Percentiles rank a stretch among this genome's conserved stretches.
Conservation (phyloP, 257 asterid species). For the Knoxia roxburghii region DNA sequence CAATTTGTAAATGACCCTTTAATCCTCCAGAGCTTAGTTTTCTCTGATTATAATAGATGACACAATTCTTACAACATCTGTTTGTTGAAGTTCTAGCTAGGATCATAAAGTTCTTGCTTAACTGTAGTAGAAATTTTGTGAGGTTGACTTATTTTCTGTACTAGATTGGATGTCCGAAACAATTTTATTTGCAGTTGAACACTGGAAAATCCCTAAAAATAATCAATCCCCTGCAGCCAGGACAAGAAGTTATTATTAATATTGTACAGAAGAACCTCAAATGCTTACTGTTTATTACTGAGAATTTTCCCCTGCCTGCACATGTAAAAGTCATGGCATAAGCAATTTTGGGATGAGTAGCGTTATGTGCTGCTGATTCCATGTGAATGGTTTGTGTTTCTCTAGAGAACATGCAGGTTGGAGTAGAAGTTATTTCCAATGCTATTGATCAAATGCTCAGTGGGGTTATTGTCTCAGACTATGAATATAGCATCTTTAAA, state of each 20-base stretch:
- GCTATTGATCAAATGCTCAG: constrained; percentile 5
- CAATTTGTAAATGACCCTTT: neutral
- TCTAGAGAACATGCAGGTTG: neutral
- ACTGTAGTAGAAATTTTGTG: neutral
- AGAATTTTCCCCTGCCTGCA: too few species aligned
- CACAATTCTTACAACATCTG: neutral
- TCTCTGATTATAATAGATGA: neutral
- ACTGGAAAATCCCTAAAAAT: too few species aligned
- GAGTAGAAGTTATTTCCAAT: neutral
- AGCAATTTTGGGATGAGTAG: neutral
- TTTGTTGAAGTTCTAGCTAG: neutral
- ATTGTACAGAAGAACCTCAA: neutral
- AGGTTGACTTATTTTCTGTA: neutral
- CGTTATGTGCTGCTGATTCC: neutral
- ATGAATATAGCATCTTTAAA: constrained; percentile 19
- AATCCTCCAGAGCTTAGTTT: neutral
- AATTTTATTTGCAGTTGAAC: too few species aligned
- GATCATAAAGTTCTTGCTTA: neutral
- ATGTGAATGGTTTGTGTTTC: neutral
- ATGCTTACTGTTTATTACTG: too few species aligned
- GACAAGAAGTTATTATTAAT: too few species aligned
- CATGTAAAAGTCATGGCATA: too few species aligned
- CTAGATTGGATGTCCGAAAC: too few species aligned
- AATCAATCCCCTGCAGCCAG: too few species aligned
- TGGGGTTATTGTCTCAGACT: neutral